Percentiles rank a stretch among this genome's conserved stretches.
Conservation (phyloP, 805 yeast species). For the Candida easanensis region DNA sequence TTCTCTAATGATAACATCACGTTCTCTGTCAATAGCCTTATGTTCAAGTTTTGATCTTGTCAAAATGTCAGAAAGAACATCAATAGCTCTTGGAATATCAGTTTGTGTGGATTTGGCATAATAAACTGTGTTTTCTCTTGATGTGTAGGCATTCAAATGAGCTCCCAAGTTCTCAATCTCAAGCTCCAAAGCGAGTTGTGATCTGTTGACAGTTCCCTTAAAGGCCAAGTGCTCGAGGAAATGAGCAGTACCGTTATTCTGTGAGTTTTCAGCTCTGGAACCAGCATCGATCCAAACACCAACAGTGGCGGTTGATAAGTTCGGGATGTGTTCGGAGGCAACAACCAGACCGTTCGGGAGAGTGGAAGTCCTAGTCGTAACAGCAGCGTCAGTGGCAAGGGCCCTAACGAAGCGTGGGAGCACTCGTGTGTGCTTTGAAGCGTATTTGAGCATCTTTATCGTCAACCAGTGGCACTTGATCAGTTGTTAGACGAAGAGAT, state of each 20-base stretch:
- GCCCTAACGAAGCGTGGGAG: constrained; percentile 2
- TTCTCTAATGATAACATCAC: constrained; percentile 95
- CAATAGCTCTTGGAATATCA: constrained; percentile 84
- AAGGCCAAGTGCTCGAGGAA: constrained; percentile 95
- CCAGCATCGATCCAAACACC: constrained; percentile 99
- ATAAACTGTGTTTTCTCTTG: constrained; percentile 95
- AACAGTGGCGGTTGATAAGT: constrained; percentile 90
- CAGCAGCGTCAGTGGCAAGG: constrained; percentile 22
- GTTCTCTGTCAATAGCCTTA: constrained; percentile 87
- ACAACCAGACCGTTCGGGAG: constrained; percentile 92
- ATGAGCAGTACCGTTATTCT: constrained; percentile 94
- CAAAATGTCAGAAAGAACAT: constrained; percentile 84
- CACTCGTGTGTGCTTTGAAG: background rate
- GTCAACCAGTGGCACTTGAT: background rate
- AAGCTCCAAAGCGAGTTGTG: constrained; percentile 80
- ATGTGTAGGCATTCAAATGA: constrained; percentile 97
- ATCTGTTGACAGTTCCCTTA: constrained; percentile 83
- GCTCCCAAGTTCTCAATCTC: constrained; percentile 97
- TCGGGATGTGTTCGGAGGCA: constrained; percentile 86
- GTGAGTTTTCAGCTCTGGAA: constrained; percentile 85
- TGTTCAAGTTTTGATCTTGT: constrained; percentile 82
- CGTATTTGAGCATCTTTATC: background rate
- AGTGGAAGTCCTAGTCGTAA: constrained; percentile 63
- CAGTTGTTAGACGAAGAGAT: background rate
- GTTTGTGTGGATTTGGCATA: constrained; percentile 82